Conservation (phyloP, 208 protist species). For the Leishmania gerbilli region DNA sequence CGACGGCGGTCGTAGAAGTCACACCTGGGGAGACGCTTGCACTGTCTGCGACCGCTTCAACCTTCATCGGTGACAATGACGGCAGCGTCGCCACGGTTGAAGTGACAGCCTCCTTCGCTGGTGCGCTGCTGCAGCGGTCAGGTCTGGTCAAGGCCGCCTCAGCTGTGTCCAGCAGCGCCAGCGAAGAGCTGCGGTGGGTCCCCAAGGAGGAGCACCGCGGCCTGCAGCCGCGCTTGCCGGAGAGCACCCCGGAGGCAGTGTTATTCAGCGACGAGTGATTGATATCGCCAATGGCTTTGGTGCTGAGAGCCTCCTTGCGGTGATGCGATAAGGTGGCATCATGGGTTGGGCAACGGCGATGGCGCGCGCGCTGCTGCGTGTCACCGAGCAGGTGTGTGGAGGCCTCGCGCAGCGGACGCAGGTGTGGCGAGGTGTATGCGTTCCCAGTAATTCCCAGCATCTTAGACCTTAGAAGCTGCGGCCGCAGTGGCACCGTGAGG, state of each 20-base stretch:
- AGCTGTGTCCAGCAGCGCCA: neutral
- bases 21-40: neutral
- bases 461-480: neutral
- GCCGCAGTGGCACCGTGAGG: neutral
- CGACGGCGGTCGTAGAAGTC: neutral
- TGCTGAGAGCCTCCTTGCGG: neutral
- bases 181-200: neutral
- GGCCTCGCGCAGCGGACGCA: neutral
- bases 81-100: neutral
- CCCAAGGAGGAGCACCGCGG: neutral
- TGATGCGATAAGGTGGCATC: neutral
- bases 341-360: too few species aligned
- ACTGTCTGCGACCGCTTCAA: neutral
- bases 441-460: neutral
- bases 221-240: neutral
- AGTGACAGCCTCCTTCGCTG: neutral
- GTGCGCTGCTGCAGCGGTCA: neutral
- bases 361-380: neutral
- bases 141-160: neutral
- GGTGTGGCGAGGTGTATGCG: neutral
- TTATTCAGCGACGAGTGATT: neutral
- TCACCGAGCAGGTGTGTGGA: too few species aligned
- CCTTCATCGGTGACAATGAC: neutral
- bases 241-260: neutral
- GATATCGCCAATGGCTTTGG: neutral